Base-by-base conservation (phyloP, 208 protist genomes). In the Leishmania tropica region DNA sequence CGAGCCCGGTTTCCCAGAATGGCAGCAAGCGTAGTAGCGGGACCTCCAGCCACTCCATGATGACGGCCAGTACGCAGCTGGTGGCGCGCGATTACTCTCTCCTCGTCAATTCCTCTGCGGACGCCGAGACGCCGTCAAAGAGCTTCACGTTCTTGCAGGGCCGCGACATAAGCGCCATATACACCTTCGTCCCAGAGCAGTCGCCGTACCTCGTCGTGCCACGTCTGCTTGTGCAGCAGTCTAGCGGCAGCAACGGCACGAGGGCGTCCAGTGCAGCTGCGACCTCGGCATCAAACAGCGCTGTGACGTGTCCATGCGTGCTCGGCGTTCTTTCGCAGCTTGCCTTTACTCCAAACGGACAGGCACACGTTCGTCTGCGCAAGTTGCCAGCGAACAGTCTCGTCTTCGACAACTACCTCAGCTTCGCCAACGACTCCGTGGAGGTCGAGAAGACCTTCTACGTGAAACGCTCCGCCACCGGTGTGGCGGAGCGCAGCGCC, bases 131-230 rank as follows among this genome's bases (percentile, higher is more conserved):
- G 70, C 93, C 94, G 28, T 88, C 84, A 6, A 75, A 81, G 28
- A 86, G 90, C 51, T 97, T 89, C 78, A 90, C 87, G 35, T 96
- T 97, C 78, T 85, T 96, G 73, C 84, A 94, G 83, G 83, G 79
- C 58, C 92, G 92, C 48, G 93, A 96, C 75, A 83, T 93, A 53
- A 93, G 87, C 75, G 88, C 95, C 83, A 91, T 94, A 77, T 96
- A 91, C 80, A 87, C 90, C 77, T 93, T 97, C 72, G 7, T 85
- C 45, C 92, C 92, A 8, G 88, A 93, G 79, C 87, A 90, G 73
- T 95, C 94, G 17, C 93, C 93, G 45, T 97, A 97, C 79, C 62
- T 95, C 31, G 86, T 95, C 67, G 83, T 97, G 40, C 94, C 92
- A 31, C 90, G 94, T 56, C 78, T 88, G 51, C 87, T 90, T 68